Evolutionary conservation across 2,329 filamentous ascomycete species (phyloP).

Genomic region (Hypoxylon rubiginosum): DNA sequence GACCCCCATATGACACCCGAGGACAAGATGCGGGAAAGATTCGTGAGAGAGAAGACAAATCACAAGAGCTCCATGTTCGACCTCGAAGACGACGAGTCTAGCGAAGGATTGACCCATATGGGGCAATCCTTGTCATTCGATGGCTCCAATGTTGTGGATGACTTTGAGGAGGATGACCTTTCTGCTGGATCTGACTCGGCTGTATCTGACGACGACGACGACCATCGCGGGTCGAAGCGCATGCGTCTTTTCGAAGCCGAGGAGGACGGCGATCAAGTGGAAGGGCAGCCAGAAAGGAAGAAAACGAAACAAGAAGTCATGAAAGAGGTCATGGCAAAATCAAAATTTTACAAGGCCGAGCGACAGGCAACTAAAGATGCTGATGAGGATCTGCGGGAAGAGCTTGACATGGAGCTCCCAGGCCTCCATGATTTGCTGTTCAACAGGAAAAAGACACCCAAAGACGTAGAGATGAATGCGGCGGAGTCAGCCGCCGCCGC

Average conservation of each 20-base stretch:
- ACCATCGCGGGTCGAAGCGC: conserved; percentile 68
- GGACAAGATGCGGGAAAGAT: conserved; percentile 91
- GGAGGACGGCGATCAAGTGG: conserved; percentile 63
- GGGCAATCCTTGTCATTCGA: conserved; percentile 80
- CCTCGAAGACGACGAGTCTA: conserved; percentile 81
- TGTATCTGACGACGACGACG: conserved; percentile 67
- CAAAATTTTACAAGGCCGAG: conserved; percentile 94
- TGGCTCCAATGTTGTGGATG: conserved; percentile 69
- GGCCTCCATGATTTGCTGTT: conserved; percentile 81
- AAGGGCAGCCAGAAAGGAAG: conserved; percentile 80
- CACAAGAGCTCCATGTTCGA: conserved; percentile 88
- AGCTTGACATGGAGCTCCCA: conserved; percentile 86
- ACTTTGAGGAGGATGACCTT: conserved; percentile 84
- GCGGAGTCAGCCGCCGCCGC: conserved; percentile 66
- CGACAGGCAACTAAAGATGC: conserved; percentile 93
- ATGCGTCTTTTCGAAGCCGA: conserved; percentile 65
- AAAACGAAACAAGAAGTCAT: conserved; percentile 98
- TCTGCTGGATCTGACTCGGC: conserved; percentile 71
- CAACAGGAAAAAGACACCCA: conserved; percentile 58
- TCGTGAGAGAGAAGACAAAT: conserved; percentile 87
- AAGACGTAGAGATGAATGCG: conserved; percentile 46
- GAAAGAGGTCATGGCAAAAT: conserved; percentile 98
- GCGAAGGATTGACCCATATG: conserved; percentile 81
- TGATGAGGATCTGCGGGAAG: conserved; percentile 86
- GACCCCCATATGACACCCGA: conserved; percentile 95